Evolutionary conservation across 371 early-diverging fungal genomes (phyloP), one percentile per base, ranked within the genome.

Genomic region (Mucor saturninus): DNA sequence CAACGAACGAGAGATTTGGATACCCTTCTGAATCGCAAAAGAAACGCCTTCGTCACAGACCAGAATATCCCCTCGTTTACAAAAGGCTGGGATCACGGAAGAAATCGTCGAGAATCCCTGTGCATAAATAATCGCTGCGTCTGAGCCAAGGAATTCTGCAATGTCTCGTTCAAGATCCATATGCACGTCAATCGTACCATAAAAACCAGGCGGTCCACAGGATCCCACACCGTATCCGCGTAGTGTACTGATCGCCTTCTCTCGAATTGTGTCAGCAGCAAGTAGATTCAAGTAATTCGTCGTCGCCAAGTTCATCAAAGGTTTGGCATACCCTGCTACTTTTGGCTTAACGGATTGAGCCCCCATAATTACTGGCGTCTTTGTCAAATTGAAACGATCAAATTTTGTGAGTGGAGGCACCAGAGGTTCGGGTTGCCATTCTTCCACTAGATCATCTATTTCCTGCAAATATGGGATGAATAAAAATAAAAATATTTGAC

Each of bases 191-290:
- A 83, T 79, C 13, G 99, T 99, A 59, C 99, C 99, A 77, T 99
- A 99, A 76, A 99, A 99, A n/a, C 99, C 99, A 5, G 98, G 93
- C 5, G 99, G 99, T 11, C 95, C 97, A 74, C 99, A 99, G 2
- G 99, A 92, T 26, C 99, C 99, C 35, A 99, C 98, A 58, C 99
- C 99, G 76, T 99, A 99, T 58, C 94, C 91, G 65, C 89, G 88
- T 39, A 99, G 88, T 4, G 94, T 95, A 14, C 85, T 85, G 54
- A 95, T 85, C 14, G 98, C 95, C 67, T 90, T 93, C 54, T 93
- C 87, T 78, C 92, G 91, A 57, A 93, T 86, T 9, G 84, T 72
- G 21, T 94, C 92, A 43, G 84, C 85, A 61, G 88, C 87, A 56
- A 90, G 69, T 54, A 95, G 80, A 10, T 95, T 96, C 42, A 97